A percentile compares a stretch with the other conserved stretches of the same genome.
These are phyloP conservation scores for Aaosphaeria pasadenensis DNA, from an alignment of 2,329 filamentous ascomycete species.

Conservation along the genomic window DNA sequence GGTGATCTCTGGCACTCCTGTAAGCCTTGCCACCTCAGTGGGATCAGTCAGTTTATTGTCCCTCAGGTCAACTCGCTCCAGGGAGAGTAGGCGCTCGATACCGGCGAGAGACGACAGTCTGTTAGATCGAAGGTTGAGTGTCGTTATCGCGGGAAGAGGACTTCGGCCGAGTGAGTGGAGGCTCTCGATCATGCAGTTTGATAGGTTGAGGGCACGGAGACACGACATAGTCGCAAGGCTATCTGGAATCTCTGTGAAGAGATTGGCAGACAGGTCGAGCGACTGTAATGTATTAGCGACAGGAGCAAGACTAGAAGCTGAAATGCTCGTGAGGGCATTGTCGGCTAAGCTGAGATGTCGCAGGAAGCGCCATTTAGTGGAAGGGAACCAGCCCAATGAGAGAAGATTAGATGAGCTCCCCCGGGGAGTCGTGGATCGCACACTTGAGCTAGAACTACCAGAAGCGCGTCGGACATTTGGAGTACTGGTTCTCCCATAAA, in stretches of 20 bases:
- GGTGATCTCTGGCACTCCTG: conserved; percentile 83
- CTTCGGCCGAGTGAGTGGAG: conserved; percentile 82
- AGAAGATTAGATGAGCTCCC: conserved; percentile 78
- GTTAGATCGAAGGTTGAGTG: conserved; percentile 87
- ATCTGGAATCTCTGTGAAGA: conserved; percentile 92
- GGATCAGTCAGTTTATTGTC: conserved; percentile 92
- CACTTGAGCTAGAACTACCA: conserved; percentile 85
- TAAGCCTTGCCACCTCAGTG: conserved; percentile 83
- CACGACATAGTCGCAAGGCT: conserved; percentile 81
- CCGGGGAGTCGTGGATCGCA: conserved; percentile 51
- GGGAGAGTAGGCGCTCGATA: conserved; percentile 80
- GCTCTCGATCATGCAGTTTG: conserved; percentile 96
- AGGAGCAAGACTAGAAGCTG: conserved; percentile 71
- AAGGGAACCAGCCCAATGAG: conserved; percentile 67
- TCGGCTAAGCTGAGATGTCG: conserved; percentile 89
- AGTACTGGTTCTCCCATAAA: conserved; percentile 62
- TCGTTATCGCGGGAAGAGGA: conserved; percentile 88
- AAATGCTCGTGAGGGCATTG: conserved; percentile 81
- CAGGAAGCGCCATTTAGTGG: conserved; percentile 92
- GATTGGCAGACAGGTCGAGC: conserved; percentile 86
- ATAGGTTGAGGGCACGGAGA: conserved; percentile 88
- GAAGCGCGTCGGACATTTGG: conserved; percentile 84
- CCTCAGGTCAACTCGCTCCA: conserved; percentile 86
- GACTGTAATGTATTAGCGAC: conserved; percentile 87
- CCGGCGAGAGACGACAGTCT: conserved; percentile 83